Evolutionary conservation across 2,329 filamentous ascomycete genomes (phyloP).

Genomic region (Penicillium polonicum): DNA sequence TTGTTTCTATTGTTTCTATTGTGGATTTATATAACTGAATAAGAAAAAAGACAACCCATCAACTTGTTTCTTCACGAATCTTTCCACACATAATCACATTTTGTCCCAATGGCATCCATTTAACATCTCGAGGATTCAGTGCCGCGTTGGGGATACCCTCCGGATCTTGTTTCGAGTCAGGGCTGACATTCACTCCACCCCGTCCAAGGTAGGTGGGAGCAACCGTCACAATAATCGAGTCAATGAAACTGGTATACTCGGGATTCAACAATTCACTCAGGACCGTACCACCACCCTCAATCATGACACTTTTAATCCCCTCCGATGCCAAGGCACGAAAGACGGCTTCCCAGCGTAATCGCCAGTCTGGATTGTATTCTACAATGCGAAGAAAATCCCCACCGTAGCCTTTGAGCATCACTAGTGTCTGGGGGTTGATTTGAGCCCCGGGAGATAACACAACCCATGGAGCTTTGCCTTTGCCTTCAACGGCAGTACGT

Average conservation of each 20-base stretch:
- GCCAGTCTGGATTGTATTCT: conserved; percentile 42
- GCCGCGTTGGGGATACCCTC: conserved; percentile 58
- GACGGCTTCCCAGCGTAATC: conserved; percentile 65
- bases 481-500: conserved; percentile 60
- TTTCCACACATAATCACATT: conserved; percentile 80
- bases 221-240: conserved; percentile 82
- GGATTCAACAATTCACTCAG: conserved; percentile 77
- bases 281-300: conserved; percentile 81
- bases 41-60: neutral
- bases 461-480: conserved; percentile 72
- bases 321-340: conserved; percentile 57
- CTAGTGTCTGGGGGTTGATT: conserved; percentile 48
- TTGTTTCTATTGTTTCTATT: neutral
- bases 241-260: conserved; percentile 60
- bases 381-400: conserved; percentile 47
- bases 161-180: conserved; percentile 55
- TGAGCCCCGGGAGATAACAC: conserved; percentile 54
- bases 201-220: conserved; percentile 87
- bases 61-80: conserved; percentile 35
- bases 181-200: conserved; percentile 77
- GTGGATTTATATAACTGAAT: neutral
- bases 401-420: conserved; percentile 47
- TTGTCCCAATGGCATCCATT: conserved; percentile 75
- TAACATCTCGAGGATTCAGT: conserved; percentile 64
- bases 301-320: conserved; percentile 76